A percentile compares a stretch with the other conserved stretches of the same genome.
Evolutionary conservation across 2,329 filamentous ascomycete species (phyloP).

Genomic region (Iodosphaeria phyllophila): DNA sequence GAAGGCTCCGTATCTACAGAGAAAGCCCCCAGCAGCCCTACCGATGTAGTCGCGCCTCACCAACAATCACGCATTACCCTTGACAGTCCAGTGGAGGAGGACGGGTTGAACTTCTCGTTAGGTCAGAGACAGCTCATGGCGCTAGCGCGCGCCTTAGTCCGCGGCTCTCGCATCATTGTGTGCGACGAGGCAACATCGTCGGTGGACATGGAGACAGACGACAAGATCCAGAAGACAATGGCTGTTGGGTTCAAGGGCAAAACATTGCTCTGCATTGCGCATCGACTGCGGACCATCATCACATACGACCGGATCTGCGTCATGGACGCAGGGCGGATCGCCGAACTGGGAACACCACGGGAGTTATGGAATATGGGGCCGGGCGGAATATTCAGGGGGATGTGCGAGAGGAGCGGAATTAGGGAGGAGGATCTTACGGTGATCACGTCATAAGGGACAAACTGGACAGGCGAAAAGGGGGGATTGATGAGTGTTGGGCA

Average conservation of each 20-base stretch:
- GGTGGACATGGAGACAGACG: constrained; percentile 92
- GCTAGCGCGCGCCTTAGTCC: constrained; percentile 73
- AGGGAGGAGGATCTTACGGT: constrained; percentile 31
- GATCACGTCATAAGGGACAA: constrained; percentile 18
- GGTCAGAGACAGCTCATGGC: constrained; percentile 94
- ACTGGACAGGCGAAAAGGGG: constrained; percentile 1
- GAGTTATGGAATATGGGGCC: constrained; percentile 46
- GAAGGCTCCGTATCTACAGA: no score
- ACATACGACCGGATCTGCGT: constrained; percentile 92
- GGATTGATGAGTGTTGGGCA: no score
- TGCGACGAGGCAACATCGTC: constrained; percentile 91
- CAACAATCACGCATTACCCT: constrained; percentile 52
- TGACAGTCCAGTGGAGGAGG: constrained; percentile 75
- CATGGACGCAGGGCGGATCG: constrained; percentile 79
- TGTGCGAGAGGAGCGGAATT: constrained; percentile 82
- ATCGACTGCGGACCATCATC: constrained; percentile 80
- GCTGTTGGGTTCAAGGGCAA: constrained; percentile 67
- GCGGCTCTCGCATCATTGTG: constrained; percentile 77
- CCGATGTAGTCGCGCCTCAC: constrained; percentile 11
- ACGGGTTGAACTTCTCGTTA: constrained; percentile 88
- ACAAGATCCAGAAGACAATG: constrained; percentile 86
- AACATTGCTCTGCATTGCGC: constrained; percentile 83
- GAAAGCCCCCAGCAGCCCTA: no score
- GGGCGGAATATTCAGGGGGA: constrained; percentile 69
- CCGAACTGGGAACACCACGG: constrained; percentile 65